Evolutionary conservation across 2,329 filamentous ascomycete species (phyloP), one percentile per base, ranked within the genome.

Genomic region (Fusarium miscanthi): DNA sequence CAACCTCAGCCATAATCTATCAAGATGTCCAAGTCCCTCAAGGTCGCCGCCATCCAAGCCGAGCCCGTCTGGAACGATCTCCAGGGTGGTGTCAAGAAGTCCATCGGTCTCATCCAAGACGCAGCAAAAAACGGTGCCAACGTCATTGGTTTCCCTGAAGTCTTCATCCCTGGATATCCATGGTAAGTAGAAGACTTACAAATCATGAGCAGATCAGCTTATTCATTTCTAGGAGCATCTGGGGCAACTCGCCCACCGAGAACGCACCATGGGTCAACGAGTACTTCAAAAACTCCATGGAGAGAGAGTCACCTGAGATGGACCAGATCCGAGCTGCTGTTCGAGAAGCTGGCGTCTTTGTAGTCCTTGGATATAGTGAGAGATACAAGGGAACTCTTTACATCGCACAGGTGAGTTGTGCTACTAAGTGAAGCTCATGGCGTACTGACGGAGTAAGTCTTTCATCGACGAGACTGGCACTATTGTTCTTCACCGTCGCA

Each of bases 251-350:
- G 1, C 64, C 67, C 3, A 74, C 66, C 19, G 64, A 68, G 16
- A 85, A 84, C 77, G 78, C 79, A 0, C 2, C 81, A 5, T 81
- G 83, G 9, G 74, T 86, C 25, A 82, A 87, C 54, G 76, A 80
- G 38, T 87, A 86, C 75, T 83, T 86, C 41, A 78, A 83, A 27
- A 85, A 85, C 71, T 85, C 82, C 0, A 74, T 87, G 3, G 73
- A 76, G 2, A 75, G 79, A 17, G 79, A 84, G 35, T 83, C 82
- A 1, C 74, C 80, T 1, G 80, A 87, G 51, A 85, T 87, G 83
- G 72, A 77, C 14, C 66, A 69, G 2, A 86, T 87, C 42, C 79
- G 82, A 30, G 78, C 80, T 7, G 85, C 85, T n/a, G 85, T 85
- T 7, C 81, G 81, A 11, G 81, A 84, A 37, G 84, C 85, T 56